Evolutionary conservation across 352 stramenopile genomes (phyloP).

Genomic region (Phytopythium ostracodes): DNA sequence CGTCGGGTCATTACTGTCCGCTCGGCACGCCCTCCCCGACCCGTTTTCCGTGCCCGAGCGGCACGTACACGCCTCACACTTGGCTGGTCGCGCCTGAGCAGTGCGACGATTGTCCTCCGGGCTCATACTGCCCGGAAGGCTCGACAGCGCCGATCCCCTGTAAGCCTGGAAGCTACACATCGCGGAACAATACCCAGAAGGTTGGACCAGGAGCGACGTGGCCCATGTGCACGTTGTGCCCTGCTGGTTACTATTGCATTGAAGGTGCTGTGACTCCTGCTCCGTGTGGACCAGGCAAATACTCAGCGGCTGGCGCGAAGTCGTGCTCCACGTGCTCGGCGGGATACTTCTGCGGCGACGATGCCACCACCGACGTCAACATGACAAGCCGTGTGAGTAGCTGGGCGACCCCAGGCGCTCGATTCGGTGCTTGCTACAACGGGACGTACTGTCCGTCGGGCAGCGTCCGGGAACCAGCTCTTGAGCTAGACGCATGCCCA

Average conservation of each 20-base stretch:
- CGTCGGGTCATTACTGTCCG: slow-evolving; percentile 88
- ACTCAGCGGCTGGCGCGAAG: slow-evolving; percentile 49
- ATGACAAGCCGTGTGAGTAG: slow-evolving; percentile 55
- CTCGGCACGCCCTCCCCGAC: slow-evolving; percentile 59
- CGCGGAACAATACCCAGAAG: slow-evolving; percentile 63
- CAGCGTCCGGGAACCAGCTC: slow-evolving; percentile 60
- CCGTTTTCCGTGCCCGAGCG: slow-evolving; percentile 78
- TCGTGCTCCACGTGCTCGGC: slow-evolving; percentile 54
- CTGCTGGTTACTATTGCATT: slow-evolving; percentile 80
- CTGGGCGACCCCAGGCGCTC: slow-evolving; percentile 50
- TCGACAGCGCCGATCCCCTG: slow-evolving; percentile 61
- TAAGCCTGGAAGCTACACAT: slow-evolving; percentile 71
- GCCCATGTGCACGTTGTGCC: slow-evolving; percentile 69
- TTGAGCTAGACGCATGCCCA: slow-evolving; percentile 74
- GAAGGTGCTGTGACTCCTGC: slow-evolving; percentile 50
- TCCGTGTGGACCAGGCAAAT: slow-evolving; percentile 71
- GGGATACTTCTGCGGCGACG: slow-evolving; percentile 77
- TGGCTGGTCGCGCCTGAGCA: slow-evolving; percentile 71
- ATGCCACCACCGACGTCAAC: slow-evolving; percentile 54
- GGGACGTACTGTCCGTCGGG: slow-evolving; percentile 80
- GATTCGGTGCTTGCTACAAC: slow-evolving; percentile 84
- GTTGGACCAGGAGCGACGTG: slow-evolving; percentile 53
- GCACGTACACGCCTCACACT: slow-evolving; percentile 75
- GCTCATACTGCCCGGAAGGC: slow-evolving; percentile 66
- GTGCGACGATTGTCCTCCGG: slow-evolving; percentile 74